phyloP scores from a whole-genome alignment of 805 yeast species.

The Candida namnaoensis region DNA sequence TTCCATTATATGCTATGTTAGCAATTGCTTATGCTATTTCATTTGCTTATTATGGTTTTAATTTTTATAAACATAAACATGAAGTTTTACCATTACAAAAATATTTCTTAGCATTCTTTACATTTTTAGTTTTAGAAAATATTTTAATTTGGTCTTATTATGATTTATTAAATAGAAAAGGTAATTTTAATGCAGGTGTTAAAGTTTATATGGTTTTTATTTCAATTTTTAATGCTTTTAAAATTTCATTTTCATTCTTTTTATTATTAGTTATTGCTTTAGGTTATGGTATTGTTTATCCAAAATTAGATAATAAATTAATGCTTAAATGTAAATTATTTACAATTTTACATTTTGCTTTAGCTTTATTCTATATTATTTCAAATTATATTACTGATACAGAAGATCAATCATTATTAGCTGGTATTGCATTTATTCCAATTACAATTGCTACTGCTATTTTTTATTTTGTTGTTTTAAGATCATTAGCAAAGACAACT shows the following conservation, averaged over 20 bases:
- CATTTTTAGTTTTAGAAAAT: slow-evolving; percentile 76
- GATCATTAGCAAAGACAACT: slow-evolving; percentile 69
- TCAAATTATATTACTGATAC: slow-evolving; percentile 44
- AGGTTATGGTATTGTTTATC: slow-evolving; percentile 92
- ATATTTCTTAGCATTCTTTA: slow-evolving; percentile 79
- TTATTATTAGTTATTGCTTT: slow-evolving; percentile 74
- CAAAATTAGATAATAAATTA: slow-evolving; percentile 64
- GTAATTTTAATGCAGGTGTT: slow-evolving; percentile 40
- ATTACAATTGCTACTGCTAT: slow-evolving; percentile 57
- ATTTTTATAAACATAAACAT: slow-evolving; percentile 75
- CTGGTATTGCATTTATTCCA: slow-evolving; percentile 62
- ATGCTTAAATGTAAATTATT: slow-evolving; percentile 67
- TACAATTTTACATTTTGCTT: slow-evolving; percentile 46
- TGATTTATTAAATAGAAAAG: slow-evolving; percentile 66
- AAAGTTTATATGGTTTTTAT: slow-evolving; percentile 71
- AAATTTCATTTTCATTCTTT: slow-evolving; percentile 84
- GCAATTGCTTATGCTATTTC: slow-evolving; percentile 79
- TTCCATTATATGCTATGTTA: slow-evolving; percentile 80
- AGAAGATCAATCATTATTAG: slow-evolving; percentile 37
- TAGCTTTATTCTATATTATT: slow-evolving; percentile 44
- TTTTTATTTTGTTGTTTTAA: slow-evolving; percentile 69
- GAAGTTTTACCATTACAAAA: slow-evolving; percentile 87
- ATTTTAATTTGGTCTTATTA: slow-evolving; percentile 87
- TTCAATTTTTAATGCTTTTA: slow-evolving; percentile 70
- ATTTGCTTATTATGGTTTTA: slow-evolving; percentile 76